Base-by-base conservation (phyloP, 78 protist species). In the Dictyostelium brefeldianum region DNA sequence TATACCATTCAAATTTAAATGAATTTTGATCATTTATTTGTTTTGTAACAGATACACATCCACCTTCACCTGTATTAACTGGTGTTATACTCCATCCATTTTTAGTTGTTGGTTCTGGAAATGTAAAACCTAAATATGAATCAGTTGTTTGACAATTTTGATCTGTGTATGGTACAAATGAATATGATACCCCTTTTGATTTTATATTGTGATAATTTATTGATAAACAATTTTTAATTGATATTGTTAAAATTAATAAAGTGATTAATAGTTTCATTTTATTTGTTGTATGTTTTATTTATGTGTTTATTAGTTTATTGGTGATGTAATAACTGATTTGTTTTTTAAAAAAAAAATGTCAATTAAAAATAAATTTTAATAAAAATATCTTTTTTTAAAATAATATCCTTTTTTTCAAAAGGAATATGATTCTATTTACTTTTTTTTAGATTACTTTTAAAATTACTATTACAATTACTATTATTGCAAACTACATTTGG, bases 141-240 rank as follows among this genome's bases (percentile, higher is more conserved):
- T 57, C 67, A 0, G 3, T 9, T 20, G 9, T 10, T 22, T 3
- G 29, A 57, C 67, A 57, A 12, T 22, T 29, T 57, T 57, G 5
- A 20, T 57, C 67, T 57, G 2, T 1, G n/a, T 57, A 57, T 57
- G 67, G 67, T 0, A n/a, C 67, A 22, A 57, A 9, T n/a, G 67
- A 0, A 57, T 8, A 57, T 10, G 67, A 57, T 20, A 27, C 22
- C 18, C 17, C 15, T 0, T 20, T 57, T 57, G n/a, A 4, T 56
- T 56, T 3, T n/a, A 20, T 56, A 56, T 56, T n/a, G 10, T 56
- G 17, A n/a, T 25, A 25, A 64, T 27, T 27, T n/a, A 64, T 25
- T 64, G 73, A 64, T 29, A 64, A 64, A 64, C 73, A 64, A 29
- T 64, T 64, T 27, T 64, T 64, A 29, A 64, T 3, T n/a, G 20